Base-by-base conservation (phyloP, 768 basidiomycete species). In the Rhizopogon vesiculosus region DNA sequence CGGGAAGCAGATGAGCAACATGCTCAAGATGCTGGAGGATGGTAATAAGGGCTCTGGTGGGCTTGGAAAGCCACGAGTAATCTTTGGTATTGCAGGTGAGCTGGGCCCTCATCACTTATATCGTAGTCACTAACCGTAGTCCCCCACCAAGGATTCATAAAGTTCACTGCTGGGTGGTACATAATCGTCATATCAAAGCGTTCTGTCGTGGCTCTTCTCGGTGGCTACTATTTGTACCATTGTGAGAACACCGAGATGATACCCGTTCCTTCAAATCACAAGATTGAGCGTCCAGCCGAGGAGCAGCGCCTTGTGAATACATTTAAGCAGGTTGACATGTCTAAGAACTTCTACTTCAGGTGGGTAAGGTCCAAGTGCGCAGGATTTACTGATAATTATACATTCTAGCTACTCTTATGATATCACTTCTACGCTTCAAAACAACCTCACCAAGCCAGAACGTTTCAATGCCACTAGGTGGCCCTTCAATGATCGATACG, bases 261-360 rank as follows among this genome's bases (percentile, higher is more conserved):
- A 13, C 85, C 91, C 3, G 77, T 98, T 28, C 81, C 82, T 16
- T 81, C 81, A 63, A 89, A 83, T 57, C 91, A 88, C 72, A 93
- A 88, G 72, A 71, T 93, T 18, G 96, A 97, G 44, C 89, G 89
- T 61, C 87, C 88, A 0, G 78, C 89, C 0, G 93, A 97, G 64
- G 95, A 98, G 66, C 89, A 90, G 64, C 84, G 92, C 8, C 77
- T 94, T 35, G 84, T 95, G 75, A 87, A 85, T 57, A 83, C 91
- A 8, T 99, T 98, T 77, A 94, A 93, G 67, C 92, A 95, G 69
- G 94, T 98, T 1, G 96, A 99, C 65, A 84, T 98, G 80, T 87
- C 89, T n/a, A 98, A 98, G 74, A 98, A 98, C 74, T 98, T 98
- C 69, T 99, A 98, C 73, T 98, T 98, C 72, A 94, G 91, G 92